These are phyloP conservation scores for Suillus clintonianus DNA, from an alignment of 768 basidiomycete species.

Conservation along the genomic window DNA sequence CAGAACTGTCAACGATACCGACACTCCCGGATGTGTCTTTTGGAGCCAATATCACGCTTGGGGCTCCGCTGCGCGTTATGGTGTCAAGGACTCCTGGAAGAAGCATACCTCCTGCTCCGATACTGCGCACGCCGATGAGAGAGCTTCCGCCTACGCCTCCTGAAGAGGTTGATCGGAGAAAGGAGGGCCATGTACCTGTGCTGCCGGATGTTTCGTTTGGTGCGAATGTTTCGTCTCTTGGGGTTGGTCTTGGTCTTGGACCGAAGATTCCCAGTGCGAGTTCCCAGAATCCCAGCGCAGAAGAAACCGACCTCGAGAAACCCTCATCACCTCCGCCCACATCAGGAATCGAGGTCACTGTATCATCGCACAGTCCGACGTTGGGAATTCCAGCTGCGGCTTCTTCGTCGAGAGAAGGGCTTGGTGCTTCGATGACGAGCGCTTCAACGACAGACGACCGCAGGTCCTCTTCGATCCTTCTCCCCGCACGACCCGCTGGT, in stretches of 20 bases:
- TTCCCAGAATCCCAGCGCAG: neutral
- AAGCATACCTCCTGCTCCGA: neutral
- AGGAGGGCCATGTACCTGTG: neutral
- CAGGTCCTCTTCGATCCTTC: conserved; percentile 21
- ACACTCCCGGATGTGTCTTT: conserved; percentile 17
- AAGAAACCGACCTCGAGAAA: neutral
- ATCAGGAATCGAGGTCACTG: neutral
- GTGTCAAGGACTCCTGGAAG: neutral
- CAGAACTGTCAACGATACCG: neutral
- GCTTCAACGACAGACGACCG: neutral
- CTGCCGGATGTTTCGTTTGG: conserved; percentile 15
- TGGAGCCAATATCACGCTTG: conserved; percentile 21
- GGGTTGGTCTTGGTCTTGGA: conserved; percentile 9
- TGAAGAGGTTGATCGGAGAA: neutral
- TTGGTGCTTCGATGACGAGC: neutral
- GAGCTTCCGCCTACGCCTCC: neutral
- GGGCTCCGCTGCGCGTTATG: conserved; percentile 3
- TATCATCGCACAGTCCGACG: neutral
- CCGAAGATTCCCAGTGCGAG: neutral
- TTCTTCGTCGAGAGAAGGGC: neutral
- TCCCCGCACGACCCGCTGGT: conserved; percentile 12
- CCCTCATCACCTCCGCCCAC: neutral
- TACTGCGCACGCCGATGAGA: neutral
- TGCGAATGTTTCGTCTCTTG: conserved; percentile 12
- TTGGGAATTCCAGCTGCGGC: neutral